Conservation (phyloP, 495 filamentous ascomycete genomes). For the Daldinia grandis region DNA sequence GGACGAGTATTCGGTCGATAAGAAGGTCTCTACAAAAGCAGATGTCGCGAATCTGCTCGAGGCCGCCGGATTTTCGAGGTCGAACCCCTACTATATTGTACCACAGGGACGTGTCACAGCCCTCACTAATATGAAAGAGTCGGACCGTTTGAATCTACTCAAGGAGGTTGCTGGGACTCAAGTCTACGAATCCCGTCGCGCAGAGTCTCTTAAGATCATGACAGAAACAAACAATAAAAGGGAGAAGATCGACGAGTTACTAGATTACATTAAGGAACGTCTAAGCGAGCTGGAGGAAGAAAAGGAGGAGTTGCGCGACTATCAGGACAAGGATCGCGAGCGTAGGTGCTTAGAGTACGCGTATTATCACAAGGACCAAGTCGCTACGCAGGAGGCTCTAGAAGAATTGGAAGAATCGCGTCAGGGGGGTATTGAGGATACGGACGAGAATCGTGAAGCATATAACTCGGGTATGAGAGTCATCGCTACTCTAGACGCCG, state of each 20-base stretch:
- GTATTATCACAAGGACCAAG: slow-evolving; percentile 88
- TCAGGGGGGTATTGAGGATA: slow-evolving; percentile 80
- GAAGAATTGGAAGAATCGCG: slow-evolving; percentile 85
- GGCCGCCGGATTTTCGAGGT: slow-evolving; percentile 93
- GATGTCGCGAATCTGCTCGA: slow-evolving; percentile 97
- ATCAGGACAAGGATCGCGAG: slow-evolving; percentile 94
- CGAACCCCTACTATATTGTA: slow-evolving; percentile 99
- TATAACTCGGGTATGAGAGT: slow-evolving; percentile 84
- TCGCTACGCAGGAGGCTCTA: slow-evolving; percentile 75
- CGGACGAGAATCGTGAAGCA: slow-evolving; percentile 78
- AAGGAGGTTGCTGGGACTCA: slow-evolving; percentile 98
- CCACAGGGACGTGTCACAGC: slow-evolving; percentile 95
- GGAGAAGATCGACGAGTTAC: slow-evolving; percentile 88
- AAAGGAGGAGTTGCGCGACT: slow-evolving; percentile 91
- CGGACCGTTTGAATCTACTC: slow-evolving; percentile 83
- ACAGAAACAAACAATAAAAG: slow-evolving; percentile 94
- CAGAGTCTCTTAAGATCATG: slow-evolving; percentile 96
- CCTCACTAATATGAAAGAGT: slow-evolving; percentile 98
- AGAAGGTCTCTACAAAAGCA: slow-evolving; percentile 92
- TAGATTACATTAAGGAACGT: slow-evolving; percentile 90
- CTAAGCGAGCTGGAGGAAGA: slow-evolving; percentile 93
- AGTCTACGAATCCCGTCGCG: slow-evolving; percentile 89
- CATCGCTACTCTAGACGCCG: slow-evolving; percentile 75
- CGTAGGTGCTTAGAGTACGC: slow-evolving; percentile 92
- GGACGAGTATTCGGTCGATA: slow-evolving; percentile 96